These are phyloP conservation scores for Gaeumannomyces sp. DNA, from an alignment of 2,329 filamentous ascomycete genomes.

Conservation along the genomic window DNA sequence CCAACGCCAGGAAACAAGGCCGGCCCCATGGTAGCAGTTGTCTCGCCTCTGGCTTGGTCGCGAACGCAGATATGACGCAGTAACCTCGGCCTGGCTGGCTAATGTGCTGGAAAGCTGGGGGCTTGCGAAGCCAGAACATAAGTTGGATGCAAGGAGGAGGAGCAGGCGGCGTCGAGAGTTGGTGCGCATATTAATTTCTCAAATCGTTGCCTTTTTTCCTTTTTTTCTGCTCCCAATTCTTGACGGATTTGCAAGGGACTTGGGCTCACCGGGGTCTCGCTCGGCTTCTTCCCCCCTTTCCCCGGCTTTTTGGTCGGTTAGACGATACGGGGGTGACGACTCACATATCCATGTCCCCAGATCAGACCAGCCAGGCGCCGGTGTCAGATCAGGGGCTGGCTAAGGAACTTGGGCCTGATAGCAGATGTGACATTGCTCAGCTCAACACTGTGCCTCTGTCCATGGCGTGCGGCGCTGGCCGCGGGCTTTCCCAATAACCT, in stretches of 20 bases:
- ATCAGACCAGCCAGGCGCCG: background rate
- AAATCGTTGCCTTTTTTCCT: background rate
- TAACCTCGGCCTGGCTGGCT: background rate
- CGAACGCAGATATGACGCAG: background rate
- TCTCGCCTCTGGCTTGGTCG: too few relatives aligned
- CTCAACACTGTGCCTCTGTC: background rate
- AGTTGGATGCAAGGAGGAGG: background rate
- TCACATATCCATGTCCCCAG: background rate
- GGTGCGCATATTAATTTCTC: background rate
- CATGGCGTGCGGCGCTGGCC: background rate
- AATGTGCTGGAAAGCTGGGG: too few relatives aligned
- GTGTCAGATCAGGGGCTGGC: conserved; percentile 1
- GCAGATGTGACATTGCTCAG: background rate
- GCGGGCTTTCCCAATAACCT: background rate
- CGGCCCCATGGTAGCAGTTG: too few relatives aligned
- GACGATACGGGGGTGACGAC: background rate
- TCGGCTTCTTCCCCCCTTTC: background rate
- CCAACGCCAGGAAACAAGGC: background rate
- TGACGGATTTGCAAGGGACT: background rate
- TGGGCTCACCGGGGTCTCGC: too few relatives aligned
- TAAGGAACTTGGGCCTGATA: background rate
- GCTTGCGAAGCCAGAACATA: background rate
- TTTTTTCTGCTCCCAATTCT: background rate
- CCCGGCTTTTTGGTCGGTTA: background rate
- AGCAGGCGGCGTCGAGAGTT: background rate